Evolutionary conservation across 1,139 yeast genomes (phyloP), one percentile per base, ranked within the genome.

Genomic region (Scheffersomyces titani): DNA sequence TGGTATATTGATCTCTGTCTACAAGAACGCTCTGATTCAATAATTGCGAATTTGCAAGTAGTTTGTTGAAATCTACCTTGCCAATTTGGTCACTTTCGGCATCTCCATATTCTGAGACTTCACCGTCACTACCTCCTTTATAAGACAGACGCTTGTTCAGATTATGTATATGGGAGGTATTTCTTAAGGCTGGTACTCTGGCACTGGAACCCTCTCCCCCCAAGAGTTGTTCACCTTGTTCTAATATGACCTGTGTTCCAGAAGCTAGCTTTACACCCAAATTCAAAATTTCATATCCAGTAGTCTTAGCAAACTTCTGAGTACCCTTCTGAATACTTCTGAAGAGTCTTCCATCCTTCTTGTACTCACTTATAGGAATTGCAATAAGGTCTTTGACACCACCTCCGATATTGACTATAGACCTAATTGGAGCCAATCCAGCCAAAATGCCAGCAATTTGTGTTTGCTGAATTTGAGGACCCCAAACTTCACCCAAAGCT

Each of bases 231-330:
- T 93, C 98, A 0, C 96, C 89, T 58, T 84, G 86, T 63, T 92
- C 98, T 53, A 93, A 74, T 9, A 91, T 72, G 0, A 87, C 86
- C 68, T 92, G 98, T 0, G 98, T 91, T 0, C 98, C 98, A 4
- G 93, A 89, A 1, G 97, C 96, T 46, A 93, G 69, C 65, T 89
- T 91, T 0, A 90, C 96, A 0, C 98, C 97, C 54, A 94, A 76
- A 64, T 88, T 88, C 50, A 93, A 77, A 47, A 93, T 72, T 69
- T 93, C 98, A 57, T 88, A 89, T 2, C 97, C 86, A 0, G 98
- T 89, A 11, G 89, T 87, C 63, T 84, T 86, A 1, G 94, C 87
- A 72, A 94, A 92, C n/a, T 87, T 81, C 52, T 78, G 73, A 0
- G 96, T 88, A 1, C 97, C 97, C 60, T 88, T 87, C 63, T 89